phyloP scores from a whole-genome alignment of 2,329 filamentous ascomycete genomes.

The Colletotrichum theobromicola region DNA sequence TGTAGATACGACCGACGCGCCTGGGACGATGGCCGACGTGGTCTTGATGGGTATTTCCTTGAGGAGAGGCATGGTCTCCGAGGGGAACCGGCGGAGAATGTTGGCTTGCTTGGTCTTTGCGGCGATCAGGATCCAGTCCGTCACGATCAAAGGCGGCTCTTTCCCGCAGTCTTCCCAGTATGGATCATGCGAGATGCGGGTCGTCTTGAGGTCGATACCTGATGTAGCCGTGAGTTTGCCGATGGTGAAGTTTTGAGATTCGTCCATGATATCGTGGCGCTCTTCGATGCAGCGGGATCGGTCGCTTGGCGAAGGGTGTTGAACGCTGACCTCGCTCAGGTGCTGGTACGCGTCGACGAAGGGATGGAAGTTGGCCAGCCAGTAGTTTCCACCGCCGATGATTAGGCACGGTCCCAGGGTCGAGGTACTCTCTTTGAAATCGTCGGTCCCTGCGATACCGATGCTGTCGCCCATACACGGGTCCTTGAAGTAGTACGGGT shows the following conservation, averaged over 20 bases:
- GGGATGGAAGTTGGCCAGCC: conserved; percentile 50
- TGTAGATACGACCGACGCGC: conserved; percentile 41
- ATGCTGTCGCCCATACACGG: conserved; percentile 53
- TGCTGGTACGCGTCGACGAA: conserved; percentile 41
- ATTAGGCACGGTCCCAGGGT: conserved; percentile 46
- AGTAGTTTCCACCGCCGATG: conserved; percentile 41
- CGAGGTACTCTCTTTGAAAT: conserved; percentile 40
- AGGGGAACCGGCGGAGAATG: conserved; percentile 45
- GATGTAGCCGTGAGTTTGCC: conserved; percentile 45
- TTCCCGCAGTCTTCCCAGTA: conserved; percentile 48
- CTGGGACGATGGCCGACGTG: conserved; percentile 36
- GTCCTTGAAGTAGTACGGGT: conserved; percentile 46
- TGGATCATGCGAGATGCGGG: conserved; percentile 46
- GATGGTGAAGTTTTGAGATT: conserved; percentile 32
- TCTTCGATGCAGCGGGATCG: conserved; percentile 38
- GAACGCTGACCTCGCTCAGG: conserved; percentile 31
- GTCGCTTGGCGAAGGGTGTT: conserved; percentile 48
- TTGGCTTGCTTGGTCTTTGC: conserved; percentile 40
- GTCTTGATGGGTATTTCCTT: conserved; percentile 36
- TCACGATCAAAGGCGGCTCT: conserved; percentile 46
- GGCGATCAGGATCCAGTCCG: conserved; percentile 48
- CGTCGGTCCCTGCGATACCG: conserved; percentile 35
- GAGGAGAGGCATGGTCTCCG: conserved; percentile 32
- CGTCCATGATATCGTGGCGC: conserved; percentile 40
- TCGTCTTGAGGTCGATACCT: conserved; percentile 46